Evolutionary conservation across 495 filamentous ascomycete species (phyloP), one percentile per base, ranked within the genome.

Genomic region (Talaromyces liani): DNA sequence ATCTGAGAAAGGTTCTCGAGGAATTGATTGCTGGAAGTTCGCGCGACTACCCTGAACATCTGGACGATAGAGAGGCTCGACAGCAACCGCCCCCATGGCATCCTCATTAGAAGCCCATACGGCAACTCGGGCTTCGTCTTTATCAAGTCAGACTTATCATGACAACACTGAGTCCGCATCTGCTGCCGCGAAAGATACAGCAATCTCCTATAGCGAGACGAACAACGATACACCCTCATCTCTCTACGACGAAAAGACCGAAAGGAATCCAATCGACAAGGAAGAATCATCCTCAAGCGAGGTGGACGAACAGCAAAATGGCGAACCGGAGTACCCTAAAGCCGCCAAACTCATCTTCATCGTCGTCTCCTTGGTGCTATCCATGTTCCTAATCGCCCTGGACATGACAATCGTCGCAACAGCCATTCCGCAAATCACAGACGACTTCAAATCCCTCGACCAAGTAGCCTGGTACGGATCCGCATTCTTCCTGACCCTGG

Each of bases 401-500:
- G 79, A 81, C 60, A 77, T 78, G 75, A 79, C 77, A 18, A 75
- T 79, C 47, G 63, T 79, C 25, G 72, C 72, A 27, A 79, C 75
- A 6, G 82, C 82, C 0, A 78, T 84, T 22, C 82, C 82, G 10
- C 64, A 68, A 24, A 83, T 85, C 62, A 83, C 82, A 1, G 72
- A 73, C 58, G 69, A 79, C n/a, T 84, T 85, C 65, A 69, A 81
- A 63, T 68, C 70, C 12, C 68, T 83, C 2, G 65, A 70, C 6
- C 69, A 83, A 29, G 74, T 82, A 1, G 75, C 75, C 0, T 85
- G 82, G 82, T 85, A 87, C 65, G 83, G 81, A n/a, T 72, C 79
- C 3, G 77, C 82, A 10, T 86, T 82, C 68, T 80, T 87, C 45
- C 68, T 87, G 4, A 82, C 80, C 0, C 70, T 80, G 39, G 84